Conservation (phyloP, 1,284 basidiomycete species). For the Rhodotorula sp. region DNA sequence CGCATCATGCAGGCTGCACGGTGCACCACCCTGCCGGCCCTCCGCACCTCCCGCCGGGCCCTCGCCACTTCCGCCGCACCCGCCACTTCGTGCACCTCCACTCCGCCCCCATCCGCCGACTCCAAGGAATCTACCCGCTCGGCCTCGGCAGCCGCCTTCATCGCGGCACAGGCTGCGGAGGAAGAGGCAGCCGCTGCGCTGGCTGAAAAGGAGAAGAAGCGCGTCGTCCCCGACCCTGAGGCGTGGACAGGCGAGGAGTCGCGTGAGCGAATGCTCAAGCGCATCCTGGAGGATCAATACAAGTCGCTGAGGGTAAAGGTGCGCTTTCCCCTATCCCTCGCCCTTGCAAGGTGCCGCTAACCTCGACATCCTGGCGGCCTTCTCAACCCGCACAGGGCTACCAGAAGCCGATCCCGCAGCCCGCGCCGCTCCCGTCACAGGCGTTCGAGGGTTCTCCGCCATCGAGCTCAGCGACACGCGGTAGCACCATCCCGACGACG, state of each 20-base stretch:
- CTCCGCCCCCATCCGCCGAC: not conserved
- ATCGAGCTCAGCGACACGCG: not conserved
- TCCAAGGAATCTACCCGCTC: not conserved
- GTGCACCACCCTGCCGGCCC: not conserved
- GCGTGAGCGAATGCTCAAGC: conserved; percentile 24
- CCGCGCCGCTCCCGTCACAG: conserved; percentile 17
- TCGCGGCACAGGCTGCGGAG: conserved; percentile 15
- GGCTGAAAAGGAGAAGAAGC: not conserved
- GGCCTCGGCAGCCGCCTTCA: conserved; percentile 11
- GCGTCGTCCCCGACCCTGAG: conserved; percentile 13
- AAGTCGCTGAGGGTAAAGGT: conserved; percentile 39
- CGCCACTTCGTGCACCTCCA: conserved; percentile 3
- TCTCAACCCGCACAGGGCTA: conserved; percentile 15
- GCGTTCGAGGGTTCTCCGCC: conserved; percentile 14
- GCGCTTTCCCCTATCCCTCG: not conserved
- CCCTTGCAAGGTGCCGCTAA: not conserved
- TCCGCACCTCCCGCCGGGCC: not conserved
- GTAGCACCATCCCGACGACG: not conserved
- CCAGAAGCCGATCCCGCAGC: conserved; percentile 27
- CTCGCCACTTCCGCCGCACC: not conserved
- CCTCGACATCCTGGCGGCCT: not conserved
- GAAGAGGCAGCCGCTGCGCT: conserved; percentile 8
- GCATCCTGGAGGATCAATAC: conserved; percentile 39
- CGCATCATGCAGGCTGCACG: not conserved
- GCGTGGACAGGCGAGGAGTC: conserved; percentile 40